Evolutionary conservation across 345 rosid species (phyloP), one percentile per base, ranked within the genome.

Genomic region (Salix exigua): DNA sequence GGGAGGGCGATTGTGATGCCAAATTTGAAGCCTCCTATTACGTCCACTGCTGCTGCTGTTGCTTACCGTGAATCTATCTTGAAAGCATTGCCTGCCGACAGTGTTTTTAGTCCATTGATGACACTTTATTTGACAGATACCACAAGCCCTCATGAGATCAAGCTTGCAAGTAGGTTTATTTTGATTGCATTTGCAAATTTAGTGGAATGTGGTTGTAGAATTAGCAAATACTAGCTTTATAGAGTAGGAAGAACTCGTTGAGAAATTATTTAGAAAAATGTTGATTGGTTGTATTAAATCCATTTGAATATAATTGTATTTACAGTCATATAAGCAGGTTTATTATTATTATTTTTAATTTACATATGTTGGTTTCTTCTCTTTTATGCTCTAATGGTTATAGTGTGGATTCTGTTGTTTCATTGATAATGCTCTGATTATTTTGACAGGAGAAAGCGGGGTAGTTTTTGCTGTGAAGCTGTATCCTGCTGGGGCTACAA

Each of bases 401-500:
- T n/a, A 44, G 9, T 35, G 62, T 62, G 62, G 44, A 65, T 37
- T 73, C 61, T 66, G 23, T 23, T 26, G 38, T 67, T 68, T 77
- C 48, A 48, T 33, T 66, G 61, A 58, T 16, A 46, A 11, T 44
- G 70, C 46, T 23, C 30, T 33, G 16, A 73, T 83, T 71, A 8
- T 37, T 35, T 79, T 75, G 76, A 66, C 86, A 96, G 99, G 89
- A 82, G 85, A 73, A 70, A 91, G 97, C 77, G 97, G 98, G 30
- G 86, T 89, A 68, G 91, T 93, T 83, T 90, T 84, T 88, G 98
- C 92, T 68, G 98, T 96, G 73, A 96, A 96, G 89, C 70, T 93
- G 80, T 96, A 96, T 79, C 99, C 99, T 81, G 99, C 97, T 17
- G 97, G 99, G 21, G 98, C 98, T 48, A 92, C 98, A 23, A 91